Conservation (phyloP, 768 basidiomycete species). For the Calocera viscosa region DNA sequence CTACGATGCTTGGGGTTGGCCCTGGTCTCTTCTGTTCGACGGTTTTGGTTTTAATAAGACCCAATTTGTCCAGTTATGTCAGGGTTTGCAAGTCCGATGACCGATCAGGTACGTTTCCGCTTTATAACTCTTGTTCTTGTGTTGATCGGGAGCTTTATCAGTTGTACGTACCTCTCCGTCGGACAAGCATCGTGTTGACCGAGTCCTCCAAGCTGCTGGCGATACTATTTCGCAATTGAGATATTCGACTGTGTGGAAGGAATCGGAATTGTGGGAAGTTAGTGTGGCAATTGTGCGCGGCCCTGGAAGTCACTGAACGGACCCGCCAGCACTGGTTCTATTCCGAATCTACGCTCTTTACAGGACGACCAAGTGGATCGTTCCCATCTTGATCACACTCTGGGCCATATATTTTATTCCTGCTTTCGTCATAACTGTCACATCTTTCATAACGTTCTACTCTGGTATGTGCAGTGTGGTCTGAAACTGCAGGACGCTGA, state of each 20-base stretch:
- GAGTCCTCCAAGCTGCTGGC: no score
- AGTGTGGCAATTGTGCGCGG: no score
- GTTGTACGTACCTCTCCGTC: background rate
- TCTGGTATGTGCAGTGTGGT: background rate
- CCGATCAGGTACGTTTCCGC: background rate
- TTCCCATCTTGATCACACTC: background rate
- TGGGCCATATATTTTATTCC: background rate
- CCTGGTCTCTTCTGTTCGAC: background rate
- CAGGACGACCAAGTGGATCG: background rate
- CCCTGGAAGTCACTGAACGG: no score
- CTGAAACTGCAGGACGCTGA: no score
- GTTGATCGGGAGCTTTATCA: background rate
- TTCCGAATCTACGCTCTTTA: background rate
- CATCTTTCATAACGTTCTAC: background rate
- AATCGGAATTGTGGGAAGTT: background rate
- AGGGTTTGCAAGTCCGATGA: background rate
- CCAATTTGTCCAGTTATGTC: background rate
- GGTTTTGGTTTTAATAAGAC: background rate
- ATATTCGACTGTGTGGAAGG: background rate
- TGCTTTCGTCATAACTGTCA: background rate
- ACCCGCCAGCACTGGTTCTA: background rate
- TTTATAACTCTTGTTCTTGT: no score
- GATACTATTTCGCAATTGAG: background rate
- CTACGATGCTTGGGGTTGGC: background rate
- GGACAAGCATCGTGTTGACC: no score